Conservation (phyloP, 257 asterid genomes). For the Solanum tarijense region DNA sequence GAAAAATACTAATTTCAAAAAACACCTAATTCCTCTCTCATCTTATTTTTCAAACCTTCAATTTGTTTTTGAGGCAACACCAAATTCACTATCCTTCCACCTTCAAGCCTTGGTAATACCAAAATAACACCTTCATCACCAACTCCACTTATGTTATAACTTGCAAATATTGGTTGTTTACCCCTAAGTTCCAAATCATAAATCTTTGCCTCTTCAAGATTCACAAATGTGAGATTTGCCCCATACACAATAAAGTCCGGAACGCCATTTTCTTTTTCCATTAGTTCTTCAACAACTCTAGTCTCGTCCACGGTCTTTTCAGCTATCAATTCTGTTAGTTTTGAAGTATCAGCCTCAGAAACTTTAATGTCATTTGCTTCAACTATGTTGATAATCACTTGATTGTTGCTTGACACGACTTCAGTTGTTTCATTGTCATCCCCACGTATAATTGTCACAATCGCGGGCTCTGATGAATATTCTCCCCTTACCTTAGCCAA, state of each 20-base stretch:
- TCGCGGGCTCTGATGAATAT: slow-evolving; percentile 6
- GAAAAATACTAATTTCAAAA: not conserved
- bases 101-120: slow-evolving; percentile 28
- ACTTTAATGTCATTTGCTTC: slow-evolving; percentile 10
- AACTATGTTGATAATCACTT: slow-evolving; percentile 31
- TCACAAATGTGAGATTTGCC: slow-evolving; percentile 49
- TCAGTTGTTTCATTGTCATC: not conserved
- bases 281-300: slow-evolving; percentile 6
- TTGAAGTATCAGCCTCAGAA: slow-evolving; percentile 12
- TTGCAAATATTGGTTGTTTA: slow-evolving; percentile 26
- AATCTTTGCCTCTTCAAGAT: slow-evolving; percentile 36
- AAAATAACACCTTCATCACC: slow-evolving; percentile 58
- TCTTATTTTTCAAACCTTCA: slow-evolving; percentile 28
- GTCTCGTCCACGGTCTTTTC: slow-evolving; percentile 32
- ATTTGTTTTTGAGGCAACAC: slow-evolving; percentile 33
- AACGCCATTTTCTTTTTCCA: slow-evolving; percentile 16
- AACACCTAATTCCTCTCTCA: slow-evolving; percentile 26
- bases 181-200: slow-evolving; percentile 37
- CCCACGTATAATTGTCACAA: slow-evolving; percentile 25
- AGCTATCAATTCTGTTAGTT: slow-evolving; percentile 24
- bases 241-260: slow-evolving; percentile 43
- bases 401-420: slow-evolving; percentile 10
- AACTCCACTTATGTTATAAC: slow-evolving; percentile 34
- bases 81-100: slow-evolving; percentile 38
- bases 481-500: slow-evolving; percentile 39